Percentiles rank a stretch among this genome's conserved stretches.
phyloP scores from a whole-genome alignment of 192 early-diverging fungal species.

The Chytriomyces confervae region DNA sequence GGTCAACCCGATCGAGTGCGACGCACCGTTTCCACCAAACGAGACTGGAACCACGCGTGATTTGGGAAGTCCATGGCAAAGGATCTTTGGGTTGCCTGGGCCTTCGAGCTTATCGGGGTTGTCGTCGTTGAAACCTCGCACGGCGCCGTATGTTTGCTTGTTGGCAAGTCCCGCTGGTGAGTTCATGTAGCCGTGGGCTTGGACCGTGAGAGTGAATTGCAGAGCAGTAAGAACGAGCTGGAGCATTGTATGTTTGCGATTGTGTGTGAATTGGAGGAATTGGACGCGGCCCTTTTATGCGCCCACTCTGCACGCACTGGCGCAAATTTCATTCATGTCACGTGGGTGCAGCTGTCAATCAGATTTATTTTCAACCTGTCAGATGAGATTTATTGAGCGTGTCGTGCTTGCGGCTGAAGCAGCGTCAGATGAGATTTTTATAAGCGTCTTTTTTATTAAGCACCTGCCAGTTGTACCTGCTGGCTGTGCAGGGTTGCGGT shows the following conservation, averaged over 20 bases:
- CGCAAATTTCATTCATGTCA: too few relatives aligned
- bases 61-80: not conserved
- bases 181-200: not conserved
- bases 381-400: too few relatives aligned
- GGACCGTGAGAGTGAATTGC: not conserved
- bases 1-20: slow-evolving; percentile 34
- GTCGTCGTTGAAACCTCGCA: not conserved
- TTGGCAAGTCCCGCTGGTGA: not conserved
- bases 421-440: too few relatives aligned
- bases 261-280: too few relatives aligned
- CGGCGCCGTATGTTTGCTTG: slow-evolving; percentile 1
- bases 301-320: too few relatives aligned
- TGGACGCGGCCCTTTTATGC: too few relatives aligned
- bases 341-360: too few relatives aligned
- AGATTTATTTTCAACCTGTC: too few relatives aligned
- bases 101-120: not conserved
- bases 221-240: not conserved
- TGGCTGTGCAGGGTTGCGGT: too few relatives aligned
- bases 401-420: too few relatives aligned
- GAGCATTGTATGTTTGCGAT: not conserved
- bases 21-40: slow-evolving; percentile 1
- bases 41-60: not conserved
- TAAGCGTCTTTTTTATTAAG: too few relatives aligned
- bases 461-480: too few relatives aligned
- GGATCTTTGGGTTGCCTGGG: not conserved